Evolutionary conservation across 805 yeast species (phyloP).

Genomic region (Pichia membranifaciens): DNA sequence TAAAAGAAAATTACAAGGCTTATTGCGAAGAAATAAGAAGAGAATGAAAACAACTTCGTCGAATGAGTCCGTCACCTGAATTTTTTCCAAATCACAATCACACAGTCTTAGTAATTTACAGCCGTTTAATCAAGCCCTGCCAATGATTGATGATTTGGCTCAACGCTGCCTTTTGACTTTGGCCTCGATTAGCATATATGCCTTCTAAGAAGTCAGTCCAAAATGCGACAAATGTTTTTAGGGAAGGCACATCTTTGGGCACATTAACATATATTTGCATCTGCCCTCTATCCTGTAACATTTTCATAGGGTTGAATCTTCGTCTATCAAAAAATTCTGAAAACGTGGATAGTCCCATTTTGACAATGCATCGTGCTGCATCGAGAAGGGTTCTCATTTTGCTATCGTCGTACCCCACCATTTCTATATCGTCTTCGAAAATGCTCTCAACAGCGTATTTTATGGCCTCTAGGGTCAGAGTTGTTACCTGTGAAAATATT

Average conservation of each 20-base stretch:
- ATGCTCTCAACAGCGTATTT: constrained; percentile 46
- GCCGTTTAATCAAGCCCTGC: constrained; percentile 10
- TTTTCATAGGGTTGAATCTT: constrained; percentile 17
- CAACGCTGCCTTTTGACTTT: constrained; percentile 30
- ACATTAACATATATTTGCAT: constrained; percentile 8
- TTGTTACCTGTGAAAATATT: constrained; percentile 37
- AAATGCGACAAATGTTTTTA: constrained; percentile 39
- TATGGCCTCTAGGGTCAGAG: constrained; percentile 39
- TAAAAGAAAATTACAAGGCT: constrained; percentile 9
- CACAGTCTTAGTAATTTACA: background rate
- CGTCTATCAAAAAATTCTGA: constrained; percentile 36
- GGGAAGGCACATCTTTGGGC: constrained; percentile 29
- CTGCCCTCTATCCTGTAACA: constrained; percentile 20
- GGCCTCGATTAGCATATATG: constrained; percentile 36
- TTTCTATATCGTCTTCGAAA: constrained; percentile 52
- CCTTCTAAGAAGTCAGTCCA: constrained; percentile 45
- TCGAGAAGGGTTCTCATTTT: constrained; percentile 34
- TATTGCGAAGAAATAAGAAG: constrained; percentile 6
- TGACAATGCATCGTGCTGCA: constrained; percentile 36
- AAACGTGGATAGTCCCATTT: constrained; percentile 56
- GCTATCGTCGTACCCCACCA: constrained; percentile 43
- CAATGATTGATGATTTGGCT: constrained; percentile 17
- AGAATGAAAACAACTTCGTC: background rate
- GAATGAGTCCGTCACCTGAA: background rate
- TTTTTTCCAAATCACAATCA: too few relatives aligned